These are phyloP conservation scores for Boletus insuetus DNA, from an alignment of 768 basidiomycete genomes.

Conservation along the genomic window DNA sequence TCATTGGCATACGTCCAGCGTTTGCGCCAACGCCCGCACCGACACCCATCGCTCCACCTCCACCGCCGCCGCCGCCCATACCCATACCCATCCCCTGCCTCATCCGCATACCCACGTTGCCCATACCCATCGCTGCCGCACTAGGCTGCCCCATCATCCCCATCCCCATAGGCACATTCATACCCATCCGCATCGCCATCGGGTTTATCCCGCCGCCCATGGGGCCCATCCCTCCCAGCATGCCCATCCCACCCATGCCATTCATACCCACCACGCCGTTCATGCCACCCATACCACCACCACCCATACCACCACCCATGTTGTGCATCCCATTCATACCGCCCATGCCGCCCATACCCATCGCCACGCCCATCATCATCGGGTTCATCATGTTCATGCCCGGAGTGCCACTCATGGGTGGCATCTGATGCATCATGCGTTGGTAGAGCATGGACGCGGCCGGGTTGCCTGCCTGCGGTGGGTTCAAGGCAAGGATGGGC, in stretches of 20 bases:
- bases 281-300: slow-evolving; percentile 27
- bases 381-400: slow-evolving; percentile 52
- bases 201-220: slow-evolving; percentile 26
- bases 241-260: slow-evolving; percentile 35
- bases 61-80: slow-evolving; percentile 32
- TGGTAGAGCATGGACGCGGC: slow-evolving; percentile 33
- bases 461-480: slow-evolving; percentile 38
- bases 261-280: slow-evolving; percentile 17
- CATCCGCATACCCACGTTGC: slow-evolving; percentile 36
- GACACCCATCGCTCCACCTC: slow-evolving; percentile 31
- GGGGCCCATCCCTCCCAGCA: slow-evolving; percentile 33
- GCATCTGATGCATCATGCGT: slow-evolving; percentile 39
- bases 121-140: slow-evolving; percentile 16
- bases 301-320: slow-evolving; percentile 9
- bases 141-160: slow-evolving; percentile 33
- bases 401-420: slow-evolving; percentile 44
- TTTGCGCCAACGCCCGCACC: slow-evolving; percentile 29
- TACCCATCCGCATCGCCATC: slow-evolving; percentile 37
- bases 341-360: slow-evolving; percentile 44
- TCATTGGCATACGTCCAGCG: slow-evolving; percentile 41
- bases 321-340: slow-evolving; percentile 35
- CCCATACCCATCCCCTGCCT: slow-evolving; percentile 38
- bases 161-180: slow-evolving; percentile 36
- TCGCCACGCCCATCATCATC: slow-evolving; percentile 47
- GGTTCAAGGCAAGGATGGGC: slow-evolving; percentile 30